Evolutionary conservation across 2,329 filamentous ascomycete genomes (phyloP).

Genomic region (Fusarium keratoplasticum): DNA sequence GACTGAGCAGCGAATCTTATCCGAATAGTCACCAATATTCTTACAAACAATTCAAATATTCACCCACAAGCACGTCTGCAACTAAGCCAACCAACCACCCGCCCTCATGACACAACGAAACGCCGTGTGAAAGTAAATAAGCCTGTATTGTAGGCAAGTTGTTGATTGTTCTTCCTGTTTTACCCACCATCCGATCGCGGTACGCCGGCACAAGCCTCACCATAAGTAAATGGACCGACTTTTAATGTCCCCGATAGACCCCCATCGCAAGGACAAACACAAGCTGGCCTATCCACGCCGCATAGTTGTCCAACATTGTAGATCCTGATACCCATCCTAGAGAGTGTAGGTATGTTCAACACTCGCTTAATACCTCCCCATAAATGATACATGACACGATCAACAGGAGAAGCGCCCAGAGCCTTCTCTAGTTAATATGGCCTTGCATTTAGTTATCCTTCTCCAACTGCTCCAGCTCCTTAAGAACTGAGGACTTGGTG

Average conservation of each 20-base stretch:
- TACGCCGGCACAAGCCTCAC: conserved; percentile 23
- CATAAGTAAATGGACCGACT: conserved; percentile 24
- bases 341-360: conserved; percentile 19
- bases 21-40: neutral
- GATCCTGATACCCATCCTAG: conserved; percentile 16
- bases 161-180: conserved; percentile 25
- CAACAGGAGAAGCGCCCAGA: conserved; percentile 7
- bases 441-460: conserved; percentile 41
- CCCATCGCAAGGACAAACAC: conserved; percentile 16
- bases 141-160: neutral
- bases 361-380: conserved; percentile 11
- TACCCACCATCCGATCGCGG: conserved; percentile 20
- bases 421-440: neutral
- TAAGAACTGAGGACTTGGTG: conserved; percentile 85
- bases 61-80: neutral
- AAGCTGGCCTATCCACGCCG: conserved; percentile 27
- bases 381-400: conserved; percentile 13
- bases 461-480: conserved; percentile 77
- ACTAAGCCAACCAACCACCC: neutral
- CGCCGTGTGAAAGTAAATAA: neutral
- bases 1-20: neutral
- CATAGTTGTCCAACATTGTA: conserved; percentile 36
- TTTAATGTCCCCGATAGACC: conserved; percentile 27
- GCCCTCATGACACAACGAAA: neutral
- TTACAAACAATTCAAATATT: neutral